Percentiles rank a stretch among this genome's conserved stretches.
Conservation (phyloP, 371 early-diverging fungal genomes). For the Mortierella sp. region DNA sequence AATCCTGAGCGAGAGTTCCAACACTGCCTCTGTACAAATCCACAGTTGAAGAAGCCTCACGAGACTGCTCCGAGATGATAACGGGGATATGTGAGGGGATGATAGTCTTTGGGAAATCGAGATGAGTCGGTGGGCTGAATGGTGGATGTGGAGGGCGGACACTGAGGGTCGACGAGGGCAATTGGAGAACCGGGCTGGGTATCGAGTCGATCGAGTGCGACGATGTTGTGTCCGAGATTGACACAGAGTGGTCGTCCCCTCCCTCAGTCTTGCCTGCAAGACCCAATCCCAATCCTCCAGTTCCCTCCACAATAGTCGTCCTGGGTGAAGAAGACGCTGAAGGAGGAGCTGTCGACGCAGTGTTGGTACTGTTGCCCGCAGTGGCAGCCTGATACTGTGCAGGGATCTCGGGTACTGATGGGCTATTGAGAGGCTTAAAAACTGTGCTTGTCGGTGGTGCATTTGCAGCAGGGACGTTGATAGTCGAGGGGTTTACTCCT, state of each 20-base stretch:
- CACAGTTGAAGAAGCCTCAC: conserved; percentile 82
- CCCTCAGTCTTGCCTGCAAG: not conserved
- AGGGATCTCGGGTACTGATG: conserved; percentile 32
- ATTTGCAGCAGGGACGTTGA: conserved; percentile 8
- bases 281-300: conserved; percentile 14
- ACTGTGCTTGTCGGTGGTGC: conserved; percentile 5
- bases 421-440: conserved; percentile 16
- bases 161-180: conserved; percentile 28
- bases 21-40: conserved; percentile 84
- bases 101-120: conserved; percentile 72
- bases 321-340: conserved; percentile 35
- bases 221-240: conserved; percentile 38
- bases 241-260: conserved; percentile 26
- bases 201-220: conserved; percentile 40
- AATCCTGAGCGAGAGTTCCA: conserved; percentile 66
- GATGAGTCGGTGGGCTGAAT: conserved; percentile 62
- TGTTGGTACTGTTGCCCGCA: not conserved
- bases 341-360: conserved; percentile 15
- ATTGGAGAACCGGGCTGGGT: conserved; percentile 27
- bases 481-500: not conserved
- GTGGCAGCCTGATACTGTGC: not conserved
- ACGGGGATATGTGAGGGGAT: conserved; percentile 80
- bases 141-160: conserved; percentile 50
- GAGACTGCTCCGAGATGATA: conserved; percentile 84
- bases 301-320: conserved; percentile 18